These are phyloP conservation scores for Jatropha podagrica DNA, from an alignment of 441 rosid species.

Conservation along the genomic window DNA sequence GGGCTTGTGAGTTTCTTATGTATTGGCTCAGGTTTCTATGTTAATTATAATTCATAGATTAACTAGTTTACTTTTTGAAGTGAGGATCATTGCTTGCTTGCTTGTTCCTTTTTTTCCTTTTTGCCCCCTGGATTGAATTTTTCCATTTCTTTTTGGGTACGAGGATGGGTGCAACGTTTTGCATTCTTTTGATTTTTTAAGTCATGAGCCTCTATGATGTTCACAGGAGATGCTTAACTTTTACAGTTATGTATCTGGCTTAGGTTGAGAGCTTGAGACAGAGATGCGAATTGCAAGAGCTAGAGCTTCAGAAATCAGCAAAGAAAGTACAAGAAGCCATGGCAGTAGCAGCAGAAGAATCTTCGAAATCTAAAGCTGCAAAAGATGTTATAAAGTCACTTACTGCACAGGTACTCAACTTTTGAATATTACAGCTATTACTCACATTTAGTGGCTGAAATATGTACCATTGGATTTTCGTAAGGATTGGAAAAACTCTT, in stretches of 20 bases:
- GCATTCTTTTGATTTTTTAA: background rate
- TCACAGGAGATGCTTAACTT: constrained; percentile 6
- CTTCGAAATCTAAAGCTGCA: constrained; percentile 89
- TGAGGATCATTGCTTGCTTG: background rate
- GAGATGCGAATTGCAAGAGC: constrained; percentile 81
- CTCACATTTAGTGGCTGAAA: background rate
- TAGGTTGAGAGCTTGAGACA: constrained; percentile 85
- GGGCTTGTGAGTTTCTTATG: constrained; percentile 10
- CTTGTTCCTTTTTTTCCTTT: background rate
- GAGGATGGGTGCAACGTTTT: background rate
- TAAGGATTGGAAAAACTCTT: background rate
- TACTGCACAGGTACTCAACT: constrained; percentile 65
- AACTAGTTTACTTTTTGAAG: background rate
- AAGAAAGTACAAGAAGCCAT: constrained; percentile 88
- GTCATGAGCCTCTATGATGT: no score
- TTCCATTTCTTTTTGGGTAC: background rate
- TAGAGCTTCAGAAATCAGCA: constrained; percentile 77
- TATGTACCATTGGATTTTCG: background rate
- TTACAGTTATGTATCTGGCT: constrained; percentile 30
- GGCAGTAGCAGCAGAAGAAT: constrained; percentile 76
- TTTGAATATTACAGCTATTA: background rate
- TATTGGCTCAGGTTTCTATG: background rate
- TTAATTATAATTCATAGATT: background rate
- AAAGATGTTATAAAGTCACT: constrained; percentile 95
- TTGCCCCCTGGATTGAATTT: background rate